phyloP scores from a whole-genome alignment of 495 filamentous ascomycete species.

The Penicillium samsonianum region DNA sequence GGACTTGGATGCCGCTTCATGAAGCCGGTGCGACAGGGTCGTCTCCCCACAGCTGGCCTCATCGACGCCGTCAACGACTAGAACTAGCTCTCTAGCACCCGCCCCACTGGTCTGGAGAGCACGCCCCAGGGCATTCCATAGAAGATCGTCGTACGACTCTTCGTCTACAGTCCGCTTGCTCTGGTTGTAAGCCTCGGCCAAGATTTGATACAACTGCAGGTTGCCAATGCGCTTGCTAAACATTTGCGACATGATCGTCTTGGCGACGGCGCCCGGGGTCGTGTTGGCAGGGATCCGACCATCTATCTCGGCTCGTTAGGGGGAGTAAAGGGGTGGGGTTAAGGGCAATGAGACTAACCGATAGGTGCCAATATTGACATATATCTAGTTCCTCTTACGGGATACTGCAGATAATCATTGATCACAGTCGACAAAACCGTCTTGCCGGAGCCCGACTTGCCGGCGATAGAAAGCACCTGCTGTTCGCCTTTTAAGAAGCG shows the following conservation, averaged over 20 bases:
- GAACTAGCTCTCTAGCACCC: not conserved
- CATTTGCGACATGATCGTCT: not conserved
- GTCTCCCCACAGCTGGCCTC: not conserved
- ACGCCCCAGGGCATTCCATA: not conserved
- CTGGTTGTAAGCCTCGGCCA: not conserved
- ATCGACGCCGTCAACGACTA: not conserved
- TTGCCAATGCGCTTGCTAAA: not conserved
- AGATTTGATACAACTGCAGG: not conserved
- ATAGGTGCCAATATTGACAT: not conserved
- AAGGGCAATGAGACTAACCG: not conserved
- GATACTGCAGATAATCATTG: not conserved
- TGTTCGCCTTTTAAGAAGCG: not conserved
- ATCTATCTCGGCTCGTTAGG: not conserved
- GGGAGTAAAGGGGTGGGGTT: not conserved
- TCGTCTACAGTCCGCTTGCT: not conserved
- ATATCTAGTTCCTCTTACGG: not conserved
- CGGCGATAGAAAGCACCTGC: not conserved
- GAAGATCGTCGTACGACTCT: not conserved
- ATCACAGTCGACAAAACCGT: not conserved
- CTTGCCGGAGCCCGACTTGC: not conserved
- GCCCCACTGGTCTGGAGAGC: not conserved
- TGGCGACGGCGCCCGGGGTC: not conserved
- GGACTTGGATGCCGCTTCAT: not conserved
- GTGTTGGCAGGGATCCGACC: not conserved
- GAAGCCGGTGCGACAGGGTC: not conserved